These are phyloP conservation scores for Lactifluus echinatus DNA, from an alignment of 768 basidiomycete species.

Conservation along the genomic window DNA sequence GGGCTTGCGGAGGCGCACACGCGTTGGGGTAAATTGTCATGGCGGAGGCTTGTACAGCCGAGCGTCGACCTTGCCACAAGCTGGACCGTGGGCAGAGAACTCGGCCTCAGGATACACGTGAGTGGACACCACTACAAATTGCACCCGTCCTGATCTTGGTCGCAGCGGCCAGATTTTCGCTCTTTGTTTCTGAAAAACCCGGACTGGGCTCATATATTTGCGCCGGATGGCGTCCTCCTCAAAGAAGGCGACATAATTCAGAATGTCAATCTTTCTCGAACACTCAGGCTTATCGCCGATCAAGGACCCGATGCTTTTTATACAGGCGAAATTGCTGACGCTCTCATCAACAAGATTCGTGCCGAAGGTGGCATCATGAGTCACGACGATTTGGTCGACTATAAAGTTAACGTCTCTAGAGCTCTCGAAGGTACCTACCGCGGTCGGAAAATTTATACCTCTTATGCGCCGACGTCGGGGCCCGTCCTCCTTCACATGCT, in stretches of 20 bases:
- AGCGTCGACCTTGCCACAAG: constrained; percentile 65
- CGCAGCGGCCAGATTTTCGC: constrained; percentile 30
- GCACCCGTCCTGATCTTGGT: background rate
- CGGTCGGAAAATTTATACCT: constrained; percentile 73
- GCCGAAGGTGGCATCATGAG: constrained; percentile 75
- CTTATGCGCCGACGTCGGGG: constrained; percentile 79
- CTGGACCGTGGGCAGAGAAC: constrained; percentile 72
- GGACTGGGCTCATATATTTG: constrained; percentile 80
- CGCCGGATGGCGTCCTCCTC: constrained; percentile 62
- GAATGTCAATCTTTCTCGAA: constrained; percentile 67
- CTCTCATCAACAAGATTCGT: constrained; percentile 61
- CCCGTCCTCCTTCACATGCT: constrained; percentile 86
- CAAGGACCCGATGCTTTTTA: constrained; percentile 82
- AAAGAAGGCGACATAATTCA: constrained; percentile 66
- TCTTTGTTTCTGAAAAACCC: constrained; percentile 55
- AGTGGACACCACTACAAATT: constrained; percentile 18
- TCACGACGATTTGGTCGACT: constrained; percentile 62
- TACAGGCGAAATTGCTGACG: constrained; percentile 77
- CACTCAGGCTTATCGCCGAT: constrained; percentile 62
- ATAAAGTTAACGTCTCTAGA: constrained; percentile 55
- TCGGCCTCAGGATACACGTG: constrained; percentile 65
- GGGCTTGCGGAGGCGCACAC: constrained; percentile 79
- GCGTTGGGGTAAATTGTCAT: constrained; percentile 74
- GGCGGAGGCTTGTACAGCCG: constrained; percentile 72
- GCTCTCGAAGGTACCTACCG: constrained; percentile 76